Conservation (phyloP, 148 eudicot species). For the Vaccinium macrocarpon region DNA sequence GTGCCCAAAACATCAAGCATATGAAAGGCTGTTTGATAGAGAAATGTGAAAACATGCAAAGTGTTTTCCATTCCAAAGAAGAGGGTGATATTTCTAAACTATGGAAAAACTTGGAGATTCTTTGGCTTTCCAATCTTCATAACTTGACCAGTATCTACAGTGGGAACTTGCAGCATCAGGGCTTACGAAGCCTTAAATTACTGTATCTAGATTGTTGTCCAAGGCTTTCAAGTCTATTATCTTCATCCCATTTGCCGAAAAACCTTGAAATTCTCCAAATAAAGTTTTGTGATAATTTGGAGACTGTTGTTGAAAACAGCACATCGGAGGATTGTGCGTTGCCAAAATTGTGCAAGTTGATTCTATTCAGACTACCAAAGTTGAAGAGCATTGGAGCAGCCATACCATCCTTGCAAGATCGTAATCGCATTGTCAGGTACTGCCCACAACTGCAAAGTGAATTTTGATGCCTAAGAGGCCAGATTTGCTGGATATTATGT, state of each 20-base stretch:
- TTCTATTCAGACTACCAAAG: slow-evolving; percentile 23
- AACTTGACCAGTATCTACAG: slow-evolving; percentile 16
- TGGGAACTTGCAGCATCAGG: not conserved
- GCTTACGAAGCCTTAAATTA: slow-evolving; percentile 23
- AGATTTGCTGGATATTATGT: too few relatives aligned
- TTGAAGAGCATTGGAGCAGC: slow-evolving; percentile 18
- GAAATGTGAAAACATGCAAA: slow-evolving; percentile 23
- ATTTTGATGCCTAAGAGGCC: too few relatives aligned
- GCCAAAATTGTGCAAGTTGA: slow-evolving; percentile 14
- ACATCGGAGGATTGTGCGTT: not conserved
- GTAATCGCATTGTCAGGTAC: slow-evolving; percentile 3
- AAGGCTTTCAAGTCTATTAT: slow-evolving; percentile 14
- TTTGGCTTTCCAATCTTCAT: slow-evolving; percentile 23
- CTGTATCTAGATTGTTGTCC: slow-evolving; percentile 35
- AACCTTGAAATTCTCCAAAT: slow-evolving; percentile 28
- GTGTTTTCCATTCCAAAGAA: slow-evolving; percentile 12
- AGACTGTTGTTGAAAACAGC: slow-evolving; percentile 15
- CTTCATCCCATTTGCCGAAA: slow-evolving; percentile 16
- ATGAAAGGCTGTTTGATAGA: slow-evolving; percentile 34
- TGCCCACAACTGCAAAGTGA: slow-evolving; percentile 16
- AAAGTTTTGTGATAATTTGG: slow-evolving; percentile 30
- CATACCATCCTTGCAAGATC: slow-evolving; percentile 11
- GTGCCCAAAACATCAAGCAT: not conserved
- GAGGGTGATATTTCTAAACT: not conserved
- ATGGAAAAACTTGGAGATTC: not conserved